Evolutionary conservation across 2,329 filamentous ascomycete genomes (phyloP), one percentile per base, ranked within the genome.

Genomic region (Aspergillus hiratsukae): DNA sequence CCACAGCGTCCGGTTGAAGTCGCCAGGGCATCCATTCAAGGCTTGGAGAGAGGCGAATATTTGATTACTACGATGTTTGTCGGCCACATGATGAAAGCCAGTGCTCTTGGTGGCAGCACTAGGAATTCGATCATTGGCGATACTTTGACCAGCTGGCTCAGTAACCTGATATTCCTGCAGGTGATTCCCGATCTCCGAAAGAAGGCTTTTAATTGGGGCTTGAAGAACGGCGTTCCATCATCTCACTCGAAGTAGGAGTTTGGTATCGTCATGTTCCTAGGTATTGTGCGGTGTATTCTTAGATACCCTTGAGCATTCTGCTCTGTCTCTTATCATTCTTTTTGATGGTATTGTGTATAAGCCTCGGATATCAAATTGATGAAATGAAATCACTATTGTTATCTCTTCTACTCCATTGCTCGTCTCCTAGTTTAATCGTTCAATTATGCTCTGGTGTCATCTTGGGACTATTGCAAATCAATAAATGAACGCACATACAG

Each of bases 11-110:
- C 91, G 4, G 87, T 94, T 4, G 82, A 88, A 57, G 91, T 95
- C 14, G 94, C 94, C 1, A 74, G 76, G 3, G 79, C 78, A 8
- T 80, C 90, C 0, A 85, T 99, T 52, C 76, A 76, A 46, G 90
- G 88, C 0, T 76, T 99, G 48, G 91, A 97, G 73, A 84, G 77
- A 37, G 94, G 93, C 0, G 80, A 94, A 25, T 93, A 90, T 72
- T 81, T 90, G 66, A 83, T 96, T 48, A 87, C 90, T 0, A 89
- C 91, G 10, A 87, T 85, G 58, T 84, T 87, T 60, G 70, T 96
- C 49, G 90, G 88, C 1, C 75, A 83, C 55, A 66, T 90, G 57
- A 88, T 97, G 85, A 85, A 87, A 63, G 87, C 82, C 21, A 75
- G 76, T 27, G 70, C 75, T 27, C 68, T 84, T 58, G 80, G 80